Evolutionary conservation across 2,329 filamentous ascomycete genomes (phyloP), one percentile per base, ranked within the genome.

Genomic region (Thermochaetoides dissita): DNA sequence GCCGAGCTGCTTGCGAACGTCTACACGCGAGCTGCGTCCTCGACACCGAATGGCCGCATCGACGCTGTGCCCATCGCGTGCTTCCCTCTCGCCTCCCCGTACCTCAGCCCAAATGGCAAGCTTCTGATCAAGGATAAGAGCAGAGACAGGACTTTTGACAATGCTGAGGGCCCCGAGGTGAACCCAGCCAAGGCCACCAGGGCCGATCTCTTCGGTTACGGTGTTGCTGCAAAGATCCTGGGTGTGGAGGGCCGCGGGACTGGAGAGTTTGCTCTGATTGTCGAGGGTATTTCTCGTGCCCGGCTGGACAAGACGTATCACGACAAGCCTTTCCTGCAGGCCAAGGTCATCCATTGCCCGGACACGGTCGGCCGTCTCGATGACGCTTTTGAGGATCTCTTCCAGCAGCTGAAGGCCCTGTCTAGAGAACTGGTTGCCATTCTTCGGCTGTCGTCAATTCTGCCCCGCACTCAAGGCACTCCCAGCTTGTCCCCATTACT

Each of bases 361-460:
- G 86, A 94, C 57, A 72, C 76, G 50, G 67, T 77, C 83, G 63
- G 48, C 71, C 57, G 17, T 8, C 8, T 34, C 11, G 79, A 88
- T 49, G 63, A 74, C 38, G 73, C 80, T 48, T 67, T 83, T 10
- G 72, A 78, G 47, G 76, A 81, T 34, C 67, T 82, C 24, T 96
- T 96, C 58, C 71, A 74, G 38, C 76, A 84, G 43, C 69, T 98
- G 44, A 94, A 94, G 64, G 74, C 83, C 45, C 69, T 89, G 36
- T 93, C 88, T 6, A 74, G 84, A 46, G 89, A 96, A 60, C 75
- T 96, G 35, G 74, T 96, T 24, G 81, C 84, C 2, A 75, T 94
- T 24, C 70, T 96, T 30, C 75, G 88, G 39, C 73, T 96, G 6
- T 88, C 86, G 2, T 84, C 87, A 2, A 72, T 94, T n/a, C 68